These are phyloP conservation scores for Nicotiana sylvestris DNA, from an alignment of 257 asterid genomes.

Conservation along the genomic window DNA sequence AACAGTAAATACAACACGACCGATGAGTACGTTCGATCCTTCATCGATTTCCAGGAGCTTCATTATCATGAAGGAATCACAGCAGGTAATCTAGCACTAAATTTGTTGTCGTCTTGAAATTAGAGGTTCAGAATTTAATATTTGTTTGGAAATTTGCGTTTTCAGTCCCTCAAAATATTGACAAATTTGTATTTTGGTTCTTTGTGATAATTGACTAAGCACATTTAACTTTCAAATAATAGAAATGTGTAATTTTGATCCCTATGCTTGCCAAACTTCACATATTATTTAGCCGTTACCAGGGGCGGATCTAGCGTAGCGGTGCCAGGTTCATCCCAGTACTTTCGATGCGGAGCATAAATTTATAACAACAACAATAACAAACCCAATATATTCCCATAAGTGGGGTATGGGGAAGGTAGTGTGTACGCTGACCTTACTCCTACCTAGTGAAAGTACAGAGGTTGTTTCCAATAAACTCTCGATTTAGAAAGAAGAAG, in stretches of 20 bases:
- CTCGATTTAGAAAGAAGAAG: too few species aligned
- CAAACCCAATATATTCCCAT: too few species aligned
- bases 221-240: not conserved
- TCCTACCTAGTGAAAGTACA: too few species aligned
- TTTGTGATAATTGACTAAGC: not conserved
- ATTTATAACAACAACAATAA: too few species aligned
- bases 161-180: not conserved
- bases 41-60: conserved; percentile 65
- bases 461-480: too few species aligned
- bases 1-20: conserved; percentile 57
- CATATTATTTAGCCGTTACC: too few species aligned
- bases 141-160: not conserved
- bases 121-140: not conserved
- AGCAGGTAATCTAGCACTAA: conserved; percentile 16
- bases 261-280: not conserved
- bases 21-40: conserved; percentile 53
- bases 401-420: too few species aligned
- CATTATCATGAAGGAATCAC: conserved; percentile 57
- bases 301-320: too few species aligned
- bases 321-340: too few species aligned
- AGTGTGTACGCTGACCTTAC: too few species aligned
- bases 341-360: too few species aligned
- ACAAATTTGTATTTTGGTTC: not conserved
- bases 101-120: not conserved
- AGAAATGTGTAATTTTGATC: not conserved